Percentiles rank a stretch among this genome's conserved stretches.
phyloP scores from a whole-genome alignment of 495 filamentous ascomycete species.

The Astrothelium subdiscretum region DNA sequence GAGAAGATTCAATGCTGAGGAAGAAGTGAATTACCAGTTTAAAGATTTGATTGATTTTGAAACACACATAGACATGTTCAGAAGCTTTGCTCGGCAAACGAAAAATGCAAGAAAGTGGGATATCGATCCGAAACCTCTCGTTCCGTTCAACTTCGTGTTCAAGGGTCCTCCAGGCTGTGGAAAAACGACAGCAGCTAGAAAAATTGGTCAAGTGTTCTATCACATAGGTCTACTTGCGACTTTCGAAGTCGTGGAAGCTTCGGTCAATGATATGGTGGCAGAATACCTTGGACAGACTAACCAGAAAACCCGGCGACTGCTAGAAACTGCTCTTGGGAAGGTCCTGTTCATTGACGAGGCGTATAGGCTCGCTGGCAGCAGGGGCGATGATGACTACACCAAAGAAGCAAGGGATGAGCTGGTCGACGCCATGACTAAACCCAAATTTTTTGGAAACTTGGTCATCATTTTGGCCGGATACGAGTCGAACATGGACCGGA shows the following conservation, averaged over 20 bases:
- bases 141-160: slow-evolving; percentile 12
- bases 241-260: slow-evolving; percentile 15
- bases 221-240: slow-evolving; percentile 4
- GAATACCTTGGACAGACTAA: slow-evolving; percentile 13
- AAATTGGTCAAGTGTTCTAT: slow-evolving; percentile 4
- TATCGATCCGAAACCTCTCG: slow-evolving; percentile 1
- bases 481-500: slow-evolving; percentile 62
- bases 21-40: background rate
- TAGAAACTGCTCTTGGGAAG: slow-evolving; percentile 15
- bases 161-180: slow-evolving; percentile 13
- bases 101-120: background rate
- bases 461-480: slow-evolving; percentile 72
- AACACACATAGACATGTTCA: background rate
- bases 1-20: background rate
- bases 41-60: background rate
- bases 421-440: slow-evolving; percentile 66
- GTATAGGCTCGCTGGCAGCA: slow-evolving; percentile 13
- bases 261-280: slow-evolving; percentile 15
- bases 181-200: slow-evolving; percentile 8
- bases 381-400: slow-evolving; percentile 3
- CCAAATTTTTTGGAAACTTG: slow-evolving; percentile 42
- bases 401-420: slow-evolving; percentile 63
- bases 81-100: background rate
- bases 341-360: slow-evolving; percentile 22
- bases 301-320: slow-evolving; percentile 11